Base-by-base conservation (phyloP, 306 rosid genomes). In the Styphnolobium japonicum region DNA sequence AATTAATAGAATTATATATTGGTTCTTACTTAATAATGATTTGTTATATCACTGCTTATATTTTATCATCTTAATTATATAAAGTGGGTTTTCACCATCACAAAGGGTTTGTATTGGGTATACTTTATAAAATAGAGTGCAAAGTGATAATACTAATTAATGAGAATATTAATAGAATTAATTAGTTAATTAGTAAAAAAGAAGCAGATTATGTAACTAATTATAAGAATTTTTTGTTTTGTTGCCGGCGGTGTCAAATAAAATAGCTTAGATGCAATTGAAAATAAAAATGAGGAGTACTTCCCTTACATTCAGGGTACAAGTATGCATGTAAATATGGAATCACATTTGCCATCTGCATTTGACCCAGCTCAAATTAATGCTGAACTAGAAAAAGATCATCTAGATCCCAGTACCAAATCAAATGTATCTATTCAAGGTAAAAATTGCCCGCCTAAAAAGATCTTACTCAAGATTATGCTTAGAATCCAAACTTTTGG, bases 391-490 rank as follows among this genome's bases (percentile, higher is more conserved):
- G 42, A 21, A 51, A 37, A 42, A 82, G 46, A 77, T 48, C 25
- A 71, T 64, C 76, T 63, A 49, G 79, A 77, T 71, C 56, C 49
- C 27, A 25, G 72, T 45, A 56, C 61, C 67, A 66, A 53, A 71
- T 71, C 56, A 76, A 60, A 68, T 51, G 27, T 49, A 76, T 31
- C 77, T n/a, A 55, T 18, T 49, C 42, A 39, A 5, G 68, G 33
- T 68, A 66, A 77, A 77, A 82, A 12, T 14, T 79, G 36, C 51
- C 36, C 51, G 62, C 82, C 42, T 23, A 58, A 12, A 39, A 78
- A 60, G 40, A 78, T 83, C 66, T 49, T 37, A 25, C 57, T 58
- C 58, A 57, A 57, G 60, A 75, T 81, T 27, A 81, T 81, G 48
- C 77, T 76, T 61, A 10, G 62, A 76, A 18, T 52, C 74, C 75